Percentiles rank a stretch among this genome's conserved stretches.
These are phyloP conservation scores for Smallanthus sonchifolius DNA, from an alignment of 129 eudicot genomes.

Conservation along the genomic window DNA sequence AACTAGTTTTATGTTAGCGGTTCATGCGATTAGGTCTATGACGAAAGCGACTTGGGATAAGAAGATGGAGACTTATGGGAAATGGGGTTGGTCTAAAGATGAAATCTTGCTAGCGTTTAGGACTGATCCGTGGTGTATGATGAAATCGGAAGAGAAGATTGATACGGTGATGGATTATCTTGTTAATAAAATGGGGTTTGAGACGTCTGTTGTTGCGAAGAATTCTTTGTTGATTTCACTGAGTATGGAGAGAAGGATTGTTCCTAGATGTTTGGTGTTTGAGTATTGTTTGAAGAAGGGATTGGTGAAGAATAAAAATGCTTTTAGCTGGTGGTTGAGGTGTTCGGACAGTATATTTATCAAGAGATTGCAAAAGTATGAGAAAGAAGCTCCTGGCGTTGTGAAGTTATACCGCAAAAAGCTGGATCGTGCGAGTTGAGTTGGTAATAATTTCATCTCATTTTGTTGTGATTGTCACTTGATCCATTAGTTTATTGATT, in stretches of 20 bases:
- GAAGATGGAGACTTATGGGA: constrained; percentile 34
- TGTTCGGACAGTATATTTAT: constrained; percentile 26
- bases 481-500: constrained; percentile 7
- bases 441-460: background rate
- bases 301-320: constrained; percentile 14
- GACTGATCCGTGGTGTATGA: constrained; percentile 41
- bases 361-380: constrained; percentile 24
- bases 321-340: constrained; percentile 29
- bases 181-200: constrained; percentile 36
- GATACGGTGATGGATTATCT: constrained; percentile 29
- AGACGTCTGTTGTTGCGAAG: constrained; percentile 24
- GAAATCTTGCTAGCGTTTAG: constrained; percentile 30
- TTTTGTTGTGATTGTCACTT: constrained; percentile 16
- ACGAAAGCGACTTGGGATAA: constrained; percentile 40
- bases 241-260: constrained; percentile 42
- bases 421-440: constrained; percentile 17
- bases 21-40: constrained; percentile 29
- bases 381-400: constrained; percentile 36
- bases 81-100: constrained; percentile 48
- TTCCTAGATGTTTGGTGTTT: constrained; percentile 44
- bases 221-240: constrained; percentile 19
- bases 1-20: constrained; percentile 28
- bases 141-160: constrained; percentile 40
- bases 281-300: constrained; percentile 31
- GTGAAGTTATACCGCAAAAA: constrained; percentile 32